phyloP scores from a whole-genome alignment of 148 eudicot genomes.

The Camellia sinensis region DNA sequence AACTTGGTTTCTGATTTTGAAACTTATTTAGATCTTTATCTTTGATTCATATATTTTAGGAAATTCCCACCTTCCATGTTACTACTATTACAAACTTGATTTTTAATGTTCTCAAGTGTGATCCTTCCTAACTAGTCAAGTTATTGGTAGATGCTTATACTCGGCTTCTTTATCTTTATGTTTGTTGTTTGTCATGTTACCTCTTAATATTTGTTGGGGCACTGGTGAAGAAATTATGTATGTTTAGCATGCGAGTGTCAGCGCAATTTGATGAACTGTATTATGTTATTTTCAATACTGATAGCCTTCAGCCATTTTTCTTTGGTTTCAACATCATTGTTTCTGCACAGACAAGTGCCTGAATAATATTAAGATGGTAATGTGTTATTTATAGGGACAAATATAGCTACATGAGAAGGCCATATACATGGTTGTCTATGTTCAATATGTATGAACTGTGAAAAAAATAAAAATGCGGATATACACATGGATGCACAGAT shows the following conservation, averaged over 20 bases:
- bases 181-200: neutral
- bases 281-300: neutral
- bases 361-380: neutral
- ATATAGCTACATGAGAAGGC: neutral
- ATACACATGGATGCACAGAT: neutral
- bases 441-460: neutral
- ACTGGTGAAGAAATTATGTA: neutral
- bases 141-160: neutral
- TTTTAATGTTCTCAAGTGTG: neutral
- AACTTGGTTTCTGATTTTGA: neutral
- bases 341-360: neutral
- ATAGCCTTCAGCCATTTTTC: neutral
- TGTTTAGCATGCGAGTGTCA: slow-evolving; percentile 2
- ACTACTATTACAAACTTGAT: neutral
- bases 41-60: neutral
- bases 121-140: neutral
- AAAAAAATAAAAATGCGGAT: neutral
- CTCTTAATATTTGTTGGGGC: neutral
- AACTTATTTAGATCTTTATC: neutral
- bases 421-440: neutral
- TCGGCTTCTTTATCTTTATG: neutral
- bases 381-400: neutral
- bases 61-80: neutral
- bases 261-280: neutral
- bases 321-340: neutral